Evolutionary conservation across 768 basidiomycete genomes (phyloP).

Genomic region (Clavaria fumosa): DNA sequence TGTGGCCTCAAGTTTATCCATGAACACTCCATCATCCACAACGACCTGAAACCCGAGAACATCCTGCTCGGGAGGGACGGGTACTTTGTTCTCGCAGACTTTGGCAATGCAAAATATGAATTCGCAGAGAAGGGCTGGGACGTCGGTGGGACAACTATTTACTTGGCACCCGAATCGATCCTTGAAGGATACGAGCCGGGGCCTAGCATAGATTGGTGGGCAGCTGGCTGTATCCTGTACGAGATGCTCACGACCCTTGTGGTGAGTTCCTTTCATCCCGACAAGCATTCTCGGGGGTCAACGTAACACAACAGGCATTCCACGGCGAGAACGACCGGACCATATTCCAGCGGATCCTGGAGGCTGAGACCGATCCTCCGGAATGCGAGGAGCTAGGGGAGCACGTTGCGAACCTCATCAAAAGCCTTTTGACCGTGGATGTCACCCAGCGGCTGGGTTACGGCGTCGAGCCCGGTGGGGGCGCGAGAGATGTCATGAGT

Average conservation of each 20-base stretch:
- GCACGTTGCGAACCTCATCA: conserved; percentile 28
- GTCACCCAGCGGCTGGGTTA: conserved; percentile 28
- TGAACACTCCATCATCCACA: conserved; percentile 28
- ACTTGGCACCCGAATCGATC: conserved; percentile 34
- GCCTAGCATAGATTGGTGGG: conserved; percentile 37
- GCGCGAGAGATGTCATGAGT: conserved; percentile 19
- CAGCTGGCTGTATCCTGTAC: conserved; percentile 32
- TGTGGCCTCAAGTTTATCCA: conserved; percentile 35
- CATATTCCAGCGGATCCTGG: conserved; percentile 17
- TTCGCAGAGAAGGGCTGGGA: conserved; percentile 18
- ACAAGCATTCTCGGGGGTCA: not conserved
- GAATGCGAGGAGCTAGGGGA: no score
- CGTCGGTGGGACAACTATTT: conserved; percentile 28
- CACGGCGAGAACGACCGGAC: conserved; percentile 11
- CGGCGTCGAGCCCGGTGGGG: no score
- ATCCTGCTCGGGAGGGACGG: conserved; percentile 41
- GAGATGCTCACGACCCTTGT: conserved; percentile 32
- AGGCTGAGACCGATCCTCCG: no score
- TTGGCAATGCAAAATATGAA: conserved; percentile 25
- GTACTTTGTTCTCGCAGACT: conserved; percentile 38
- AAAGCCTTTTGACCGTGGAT: conserved; percentile 24
- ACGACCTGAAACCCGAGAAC: conserved; percentile 45
- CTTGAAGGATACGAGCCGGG: conserved; percentile 2
- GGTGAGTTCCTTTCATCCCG: conserved; percentile 14
- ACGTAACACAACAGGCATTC: conserved; percentile 10